Conservation (phyloP, 225 moss, liverwort and hornwort genomes). For the Ulota crispa region DNA sequence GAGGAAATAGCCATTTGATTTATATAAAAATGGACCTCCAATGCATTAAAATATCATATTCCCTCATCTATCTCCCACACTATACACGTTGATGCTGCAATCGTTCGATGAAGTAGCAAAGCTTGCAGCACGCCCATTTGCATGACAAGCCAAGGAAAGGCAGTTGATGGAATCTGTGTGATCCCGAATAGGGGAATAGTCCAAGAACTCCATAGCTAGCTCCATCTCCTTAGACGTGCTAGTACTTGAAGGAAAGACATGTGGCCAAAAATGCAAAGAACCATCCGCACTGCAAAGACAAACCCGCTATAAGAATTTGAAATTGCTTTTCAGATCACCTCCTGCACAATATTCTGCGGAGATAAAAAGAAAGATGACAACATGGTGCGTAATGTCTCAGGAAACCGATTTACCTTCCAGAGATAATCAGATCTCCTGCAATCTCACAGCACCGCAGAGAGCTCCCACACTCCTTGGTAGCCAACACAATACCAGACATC, state of each 20-base stretch:
- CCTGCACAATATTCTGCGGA: neutral
- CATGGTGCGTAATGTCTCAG: neutral
- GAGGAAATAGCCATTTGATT: neutral
- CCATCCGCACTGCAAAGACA: slow-evolving; percentile 74
- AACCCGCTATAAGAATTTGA: slow-evolving; percentile 8
- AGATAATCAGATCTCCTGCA: slow-evolving; percentile 65
- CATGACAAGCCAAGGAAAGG: slow-evolving; percentile 65
- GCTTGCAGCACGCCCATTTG: slow-evolving; percentile 52
- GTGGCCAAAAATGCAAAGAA: slow-evolving; percentile 82
- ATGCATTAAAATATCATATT: neutral
- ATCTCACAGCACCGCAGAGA: slow-evolving; percentile 83
- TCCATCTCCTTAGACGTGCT: slow-evolving; percentile 34
- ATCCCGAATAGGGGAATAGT: slow-evolving; percentile 78
- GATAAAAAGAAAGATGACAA: neutral
- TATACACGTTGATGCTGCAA: slow-evolving; percentile 85
- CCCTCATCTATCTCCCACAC: slow-evolving; percentile 55
- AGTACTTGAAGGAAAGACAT: slow-evolving; percentile 39
- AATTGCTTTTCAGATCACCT: slow-evolving; percentile 1
- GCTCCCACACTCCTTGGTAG: slow-evolving; percentile 68
- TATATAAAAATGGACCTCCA: neutral
- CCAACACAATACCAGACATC: slow-evolving; percentile 66
- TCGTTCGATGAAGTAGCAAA: slow-evolving; percentile 88
- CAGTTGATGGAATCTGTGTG: slow-evolving; percentile 82
- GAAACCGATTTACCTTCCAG: slow-evolving; percentile 70
- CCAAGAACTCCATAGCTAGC: slow-evolving; percentile 55